Percentiles rank a stretch among this genome's conserved stretches.
Conservation (phyloP, 2,329 filamentous ascomycete species). For the Macrophomina phaseolina region DNA sequence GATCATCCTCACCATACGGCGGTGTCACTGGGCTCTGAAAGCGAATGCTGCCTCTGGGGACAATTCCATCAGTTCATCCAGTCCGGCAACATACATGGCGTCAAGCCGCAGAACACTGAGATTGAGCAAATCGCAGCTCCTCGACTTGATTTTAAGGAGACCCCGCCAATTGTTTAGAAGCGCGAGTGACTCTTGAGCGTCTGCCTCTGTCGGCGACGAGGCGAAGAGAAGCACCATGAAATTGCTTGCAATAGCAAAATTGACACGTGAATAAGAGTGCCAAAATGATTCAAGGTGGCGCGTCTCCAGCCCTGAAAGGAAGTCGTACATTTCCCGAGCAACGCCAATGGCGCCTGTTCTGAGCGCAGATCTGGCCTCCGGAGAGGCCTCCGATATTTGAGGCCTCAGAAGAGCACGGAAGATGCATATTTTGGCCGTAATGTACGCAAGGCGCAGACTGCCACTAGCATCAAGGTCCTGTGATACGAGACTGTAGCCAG, state of each 20-base stretch:
- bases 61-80: conserved; percentile 38
- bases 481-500: conserved; percentile 32
- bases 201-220: conserved; percentile 35
- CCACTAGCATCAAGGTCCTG: conserved; percentile 54
- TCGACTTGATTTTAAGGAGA: conserved; percentile 39
- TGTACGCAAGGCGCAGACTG: conserved; percentile 58
- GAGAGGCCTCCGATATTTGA: conserved; percentile 36
- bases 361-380: conserved; percentile 37
- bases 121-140: conserved; percentile 43
- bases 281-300: conserved; percentile 42
- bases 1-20: neutral
- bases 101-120: conserved; percentile 39
- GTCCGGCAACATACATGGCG: conserved; percentile 37
- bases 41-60: conserved; percentile 37
- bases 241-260: conserved; percentile 42
- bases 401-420: conserved; percentile 58
- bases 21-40: conserved; percentile 27
- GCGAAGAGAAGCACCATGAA: conserved; percentile 43
- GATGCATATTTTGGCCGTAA: conserved; percentile 58
- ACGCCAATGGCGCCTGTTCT: conserved; percentile 40
- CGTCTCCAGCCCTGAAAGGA: conserved; percentile 37
- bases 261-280: conserved; percentile 41
- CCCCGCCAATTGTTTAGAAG: conserved; percentile 40
- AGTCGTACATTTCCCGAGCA: conserved; percentile 38
- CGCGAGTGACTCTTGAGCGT: conserved; percentile 39